Evolutionary conservation across 176 grass and related monocot species (phyloP), one percentile per base, ranked within the genome.

Genomic region (Paspalum notatum): DNA sequence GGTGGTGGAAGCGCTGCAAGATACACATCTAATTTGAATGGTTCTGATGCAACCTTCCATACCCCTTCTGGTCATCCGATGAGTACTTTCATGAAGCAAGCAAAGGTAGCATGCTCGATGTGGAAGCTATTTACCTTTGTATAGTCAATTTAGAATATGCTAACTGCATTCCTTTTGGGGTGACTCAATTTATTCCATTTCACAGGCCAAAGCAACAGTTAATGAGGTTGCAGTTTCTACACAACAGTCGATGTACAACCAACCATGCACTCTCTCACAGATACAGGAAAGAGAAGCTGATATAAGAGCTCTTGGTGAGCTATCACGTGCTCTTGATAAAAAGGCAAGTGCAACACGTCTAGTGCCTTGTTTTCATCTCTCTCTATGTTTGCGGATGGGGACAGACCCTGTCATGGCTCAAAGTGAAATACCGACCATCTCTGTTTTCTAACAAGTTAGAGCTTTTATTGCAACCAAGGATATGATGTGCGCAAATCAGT

Each of bases 221-320:
- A 91, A 91, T 71, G 88, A 95, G 84, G 90, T 89, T 82, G 21
- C 92, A 22, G 84, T 80, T 78, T 86, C 88, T 73, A 89, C 93
- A 39, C 88, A 92, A 21, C 92, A 95, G 79, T 89, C 86, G 43
- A 93, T 99, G 52, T 93, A 93, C 83, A 89, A 77, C 83, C 96
- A 99, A 68, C 92, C 96, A 76, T 99, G 75, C 69, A 91, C 86
- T 21, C 76, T 95, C 17, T 91, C 90, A 79, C 92, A 99, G 89
- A 90, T 99, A 87, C 96, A 99, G 79, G 96, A 99, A 91, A 93
- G 93, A 80, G 96, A 99, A 81, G 96, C 96, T 77, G 96, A 99
- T 83, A 91, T 99, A 85, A 91, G 87, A 87, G 96, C 93, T 46
- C 96, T 99, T 88, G 92, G 92, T 83, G 96, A 99, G 54, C 82